Evolutionary conservation across 2,329 filamentous ascomycete genomes (phyloP).

Genomic region (Phialocephala subalpina): DNA sequence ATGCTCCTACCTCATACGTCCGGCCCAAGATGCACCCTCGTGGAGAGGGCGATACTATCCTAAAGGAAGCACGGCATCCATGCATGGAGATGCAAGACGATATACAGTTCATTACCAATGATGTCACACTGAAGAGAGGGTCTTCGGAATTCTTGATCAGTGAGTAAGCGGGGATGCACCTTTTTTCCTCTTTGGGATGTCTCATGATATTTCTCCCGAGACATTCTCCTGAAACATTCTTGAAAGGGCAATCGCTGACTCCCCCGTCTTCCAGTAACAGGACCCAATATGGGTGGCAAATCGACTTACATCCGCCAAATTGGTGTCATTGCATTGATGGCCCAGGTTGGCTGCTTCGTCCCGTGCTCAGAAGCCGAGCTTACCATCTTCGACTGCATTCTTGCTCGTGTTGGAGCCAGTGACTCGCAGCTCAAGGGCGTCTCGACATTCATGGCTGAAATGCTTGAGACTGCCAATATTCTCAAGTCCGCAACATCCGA

Average conservation of each 20-base stretch:
- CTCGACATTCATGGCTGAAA: constrained; percentile 99
- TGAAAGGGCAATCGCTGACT: too few species aligned
- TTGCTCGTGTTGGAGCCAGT: constrained; percentile 93
- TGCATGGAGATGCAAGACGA: constrained; percentile 99
- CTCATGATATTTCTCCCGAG: too few species aligned
- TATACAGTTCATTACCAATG: constrained; percentile 98
- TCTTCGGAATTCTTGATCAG: constrained; percentile 74
- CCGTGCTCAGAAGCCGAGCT: constrained; percentile 90
- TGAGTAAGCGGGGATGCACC: too few species aligned
- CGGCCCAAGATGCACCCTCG: constrained; percentile 90
- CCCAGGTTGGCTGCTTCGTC: constrained; percentile 95
- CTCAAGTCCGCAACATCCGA: constrained; percentile 95
- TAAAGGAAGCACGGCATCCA: constrained; percentile 94
- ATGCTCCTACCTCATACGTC: constrained; percentile 91
- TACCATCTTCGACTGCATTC: constrained; percentile 95
- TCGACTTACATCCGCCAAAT: constrained; percentile 98
- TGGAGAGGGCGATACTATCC: constrained; percentile 84
- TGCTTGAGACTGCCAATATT: constrained; percentile 98
- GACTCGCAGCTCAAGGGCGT: constrained; percentile 98
- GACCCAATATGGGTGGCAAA: constrained; percentile 99
- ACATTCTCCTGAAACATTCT: too few species aligned
- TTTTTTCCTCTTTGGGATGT: too few species aligned
- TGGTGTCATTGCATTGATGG: constrained; percentile 96
- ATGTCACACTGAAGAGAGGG: constrained; percentile 81
- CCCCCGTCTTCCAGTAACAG: too few species aligned